A percentile compares a stretch with the other conserved stretches of the same genome.
phyloP scores from a whole-genome alignment of 2,329 filamentous ascomycete species.

The Colletotrichum horii region DNA sequence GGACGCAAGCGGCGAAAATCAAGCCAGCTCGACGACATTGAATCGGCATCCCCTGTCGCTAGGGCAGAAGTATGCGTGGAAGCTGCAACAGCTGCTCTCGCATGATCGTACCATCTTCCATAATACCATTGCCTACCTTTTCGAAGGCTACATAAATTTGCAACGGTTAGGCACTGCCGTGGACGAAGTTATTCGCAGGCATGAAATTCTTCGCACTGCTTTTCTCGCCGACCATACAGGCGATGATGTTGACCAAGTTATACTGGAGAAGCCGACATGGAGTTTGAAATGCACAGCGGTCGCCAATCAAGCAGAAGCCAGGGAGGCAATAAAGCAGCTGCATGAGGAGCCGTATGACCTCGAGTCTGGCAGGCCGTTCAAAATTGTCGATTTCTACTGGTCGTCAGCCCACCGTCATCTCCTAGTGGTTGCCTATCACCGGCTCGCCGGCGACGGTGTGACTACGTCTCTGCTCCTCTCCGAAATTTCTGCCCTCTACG shows the following conservation, averaged over 20 bases:
- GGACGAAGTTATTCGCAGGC: not conserved
- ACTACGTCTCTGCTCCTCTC: not conserved
- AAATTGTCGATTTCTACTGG: not conserved
- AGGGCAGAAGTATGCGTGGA: not conserved
- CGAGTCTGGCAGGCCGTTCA: not conserved
- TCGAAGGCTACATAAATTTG: constrained; percentile 34
- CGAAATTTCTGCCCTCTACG: not conserved
- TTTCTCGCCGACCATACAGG: not conserved
- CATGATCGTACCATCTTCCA: constrained; percentile 40
- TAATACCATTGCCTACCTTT: constrained; percentile 11
- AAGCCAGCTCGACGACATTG: not conserved
- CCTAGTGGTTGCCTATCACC: not conserved
- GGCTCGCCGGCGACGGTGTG: not conserved
- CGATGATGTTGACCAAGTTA: not conserved
- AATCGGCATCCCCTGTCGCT: not conserved
- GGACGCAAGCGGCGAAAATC: not conserved
- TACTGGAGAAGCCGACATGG: not conserved
- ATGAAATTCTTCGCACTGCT: not conserved
- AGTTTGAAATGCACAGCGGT: not conserved
- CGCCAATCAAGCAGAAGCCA: not conserved
- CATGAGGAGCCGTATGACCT: not conserved
- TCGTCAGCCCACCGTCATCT: not conserved
- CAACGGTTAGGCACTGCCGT: constrained; percentile 40
- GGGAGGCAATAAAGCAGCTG: not conserved
- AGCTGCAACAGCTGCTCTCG: not conserved